These are phyloP conservation scores for Apiospora aurea DNA, from an alignment of 2,329 filamentous ascomycete species.

Conservation along the genomic window DNA sequence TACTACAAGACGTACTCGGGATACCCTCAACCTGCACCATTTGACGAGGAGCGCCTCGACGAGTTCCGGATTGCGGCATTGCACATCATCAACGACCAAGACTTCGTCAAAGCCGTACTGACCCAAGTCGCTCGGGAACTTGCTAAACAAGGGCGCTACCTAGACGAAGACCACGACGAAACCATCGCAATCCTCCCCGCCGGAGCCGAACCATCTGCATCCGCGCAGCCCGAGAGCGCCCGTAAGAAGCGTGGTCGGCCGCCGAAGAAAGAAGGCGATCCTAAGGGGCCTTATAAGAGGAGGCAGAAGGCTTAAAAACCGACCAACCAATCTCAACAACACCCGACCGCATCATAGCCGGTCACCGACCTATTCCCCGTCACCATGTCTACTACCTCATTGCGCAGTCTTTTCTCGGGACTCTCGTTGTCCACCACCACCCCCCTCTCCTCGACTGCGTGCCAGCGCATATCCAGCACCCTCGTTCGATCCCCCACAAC, in stretches of 20 bases:
- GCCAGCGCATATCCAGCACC: not conserved
- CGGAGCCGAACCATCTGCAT: not conserved
- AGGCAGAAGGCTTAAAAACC: not conserved
- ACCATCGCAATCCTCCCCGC: not conserved
- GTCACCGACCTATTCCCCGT: not conserved
- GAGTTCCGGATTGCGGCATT: not conserved
- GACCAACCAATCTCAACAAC: not conserved
- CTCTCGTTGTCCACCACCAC: constrained; percentile 30
- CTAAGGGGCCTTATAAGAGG: not conserved
- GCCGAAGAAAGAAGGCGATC: not conserved
- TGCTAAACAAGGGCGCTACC: not conserved
- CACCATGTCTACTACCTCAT: constrained; percentile 17
- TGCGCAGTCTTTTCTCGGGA: constrained; percentile 37
- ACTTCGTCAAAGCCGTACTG: not conserved
- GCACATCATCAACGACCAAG: not conserved
- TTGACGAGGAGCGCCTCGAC: not conserved
- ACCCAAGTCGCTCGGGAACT: not conserved
- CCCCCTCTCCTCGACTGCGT: not conserved
- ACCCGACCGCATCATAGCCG: too few relatives aligned
- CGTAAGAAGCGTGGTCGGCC: not conserved
- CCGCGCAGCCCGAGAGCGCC: not conserved
- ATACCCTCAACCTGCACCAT: not conserved
- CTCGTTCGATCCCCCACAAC: constrained; percentile 11
- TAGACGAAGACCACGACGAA: not conserved
- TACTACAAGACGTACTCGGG: not conserved